Percentiles rank a stretch among this genome's conserved stretches.
These are phyloP conservation scores for Chlorociboria aeruginascens DNA, from an alignment of 495 filamentous ascomycete species.

Conservation along the genomic window DNA sequence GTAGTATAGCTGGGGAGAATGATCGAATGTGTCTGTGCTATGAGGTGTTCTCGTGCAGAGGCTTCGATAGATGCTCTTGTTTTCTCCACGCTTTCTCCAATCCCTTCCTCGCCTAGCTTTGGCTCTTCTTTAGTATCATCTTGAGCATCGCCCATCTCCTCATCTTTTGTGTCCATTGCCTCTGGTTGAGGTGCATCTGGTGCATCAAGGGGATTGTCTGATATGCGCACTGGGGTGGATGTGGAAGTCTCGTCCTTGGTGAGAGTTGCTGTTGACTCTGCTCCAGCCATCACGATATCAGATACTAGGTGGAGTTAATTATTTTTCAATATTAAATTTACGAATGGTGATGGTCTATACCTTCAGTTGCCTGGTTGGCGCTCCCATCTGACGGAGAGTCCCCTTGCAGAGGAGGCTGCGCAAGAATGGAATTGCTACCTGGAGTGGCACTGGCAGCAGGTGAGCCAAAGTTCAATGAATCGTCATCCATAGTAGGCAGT, in stretches of 20 bases:
- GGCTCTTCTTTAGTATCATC: conserved; percentile 37
- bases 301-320: conserved; percentile 7
- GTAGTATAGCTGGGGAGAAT: conserved; percentile 92
- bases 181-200: conserved; percentile 64
- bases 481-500: conserved; percentile 38
- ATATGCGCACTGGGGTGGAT: conserved; percentile 41
- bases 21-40: conserved; percentile 85
- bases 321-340: background rate
- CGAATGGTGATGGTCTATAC: conserved; percentile 7
- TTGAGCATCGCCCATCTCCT: conserved; percentile 73
- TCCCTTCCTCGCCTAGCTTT: conserved; percentile 14
- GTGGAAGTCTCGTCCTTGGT: conserved; percentile 42
- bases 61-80: conserved; percentile 73
- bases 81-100: conserved; percentile 23
- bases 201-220: conserved; percentile 79
- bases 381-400: conserved; percentile 29
- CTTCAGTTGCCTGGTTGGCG: conserved; percentile 1
- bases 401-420: conserved; percentile 35
- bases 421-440: conserved; percentile 35
- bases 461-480: conserved; percentile 39
- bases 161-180: conserved; percentile 58
- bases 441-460: conserved; percentile 39
- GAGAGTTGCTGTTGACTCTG: conserved; percentile 23
- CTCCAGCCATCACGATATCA: conserved; percentile 46
- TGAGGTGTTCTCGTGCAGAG: conserved; percentile 78